Evolutionary conservation across 441 rosid genomes (phyloP), one percentile per base, ranked within the genome.

Genomic region (Adansonia grandidieri): DNA sequence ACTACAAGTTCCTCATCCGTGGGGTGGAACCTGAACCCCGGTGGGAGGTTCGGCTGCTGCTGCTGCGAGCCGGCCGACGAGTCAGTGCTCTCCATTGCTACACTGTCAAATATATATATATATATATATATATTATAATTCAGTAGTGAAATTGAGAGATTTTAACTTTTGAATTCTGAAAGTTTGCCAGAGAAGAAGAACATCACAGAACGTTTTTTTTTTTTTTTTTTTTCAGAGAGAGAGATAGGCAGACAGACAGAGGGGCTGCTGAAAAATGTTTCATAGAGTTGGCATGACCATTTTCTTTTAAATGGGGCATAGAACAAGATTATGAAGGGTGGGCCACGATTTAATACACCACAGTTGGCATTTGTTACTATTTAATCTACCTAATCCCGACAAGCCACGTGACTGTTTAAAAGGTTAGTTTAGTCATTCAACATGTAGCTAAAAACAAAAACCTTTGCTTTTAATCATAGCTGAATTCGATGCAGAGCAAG

Each of bases 21-120:
- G 24, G 97, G 97, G 37, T 92, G 97, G 82, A 92, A 92, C 44
- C 97, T 81, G 87, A 93, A 93, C 0, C 97, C 97, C 9, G 97
- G 97, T 0, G 97, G 97, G 15, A 93, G 93, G 71, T 88, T 88
- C 4, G 94, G 95, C 69, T 91, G 94, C 32, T 84, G 95, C 69
- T 91, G 94, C 32, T 84, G 93, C 2, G 90, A 83, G 65, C 88
- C 85, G 37, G 92, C 75, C 3, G 93, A 90, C 0, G 93, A 92
- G 74, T 91, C 93, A 1, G 90, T 87, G 82, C 94, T 90, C 83
- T 89, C 93, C 97, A 91, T 92, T 56, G 76, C 15, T 22, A 66
- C 65, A 63, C 24, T 24, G 22, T 32, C 10, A 9, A 9, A 15
- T 42, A 28, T 71, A 37, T 28, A 2, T 62, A 24, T 62, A 28